Base-by-base conservation (phyloP, 1,139 yeast species). In the Sugiyamaella sp. region DNA sequence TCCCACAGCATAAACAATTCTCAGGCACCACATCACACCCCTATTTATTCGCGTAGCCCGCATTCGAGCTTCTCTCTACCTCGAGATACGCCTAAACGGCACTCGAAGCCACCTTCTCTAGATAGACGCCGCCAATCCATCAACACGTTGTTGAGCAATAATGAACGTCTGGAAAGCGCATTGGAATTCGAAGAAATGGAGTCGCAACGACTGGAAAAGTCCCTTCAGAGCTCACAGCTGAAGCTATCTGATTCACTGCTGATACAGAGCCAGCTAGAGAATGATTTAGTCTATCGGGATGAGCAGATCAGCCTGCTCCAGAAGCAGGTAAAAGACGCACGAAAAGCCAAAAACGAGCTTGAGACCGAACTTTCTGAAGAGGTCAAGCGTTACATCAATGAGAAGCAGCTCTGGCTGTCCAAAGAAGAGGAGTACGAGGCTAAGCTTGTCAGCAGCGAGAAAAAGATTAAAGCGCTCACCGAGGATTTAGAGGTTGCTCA, bases 371-470 rank as follows among this genome's bases (percentile, higher is more conserved):
- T 63, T 12, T 59, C 64, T 4, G 59, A 61, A 53, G 66, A 62
- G 49, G 63, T 68, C 24, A 64, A 65, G 60, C 67, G 63, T 40
- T 62, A 66, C 50, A 63, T 70, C 42, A 69, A 71, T 50, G 67
- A 66, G 49, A 71, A 71, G 53, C 63, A 65, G 39, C 61, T 56
- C 40, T 70, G 71, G 69, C 59, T 69, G 20, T 70, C 68, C 50
- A 65, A 64, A 51, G 69, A 68, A 37, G 60, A 62, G 12, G 59
- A 58, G 9, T 62, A 61, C 45, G 65, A 63, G 43, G 60, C 60
- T 19, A 60, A 60, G 43, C 49, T 68, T 4, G 49, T 52, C 9
- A 32, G 42, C 16, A 59, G 35, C 65, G 14, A 57, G 46, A 33
- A 32, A 48, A 4, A 22, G n/a, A 22, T 22, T 27, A 35, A 46